phyloP scores from a whole-genome alignment of 1,284 basidiomycete genomes.

The Takashimella tepidaria region DNA sequence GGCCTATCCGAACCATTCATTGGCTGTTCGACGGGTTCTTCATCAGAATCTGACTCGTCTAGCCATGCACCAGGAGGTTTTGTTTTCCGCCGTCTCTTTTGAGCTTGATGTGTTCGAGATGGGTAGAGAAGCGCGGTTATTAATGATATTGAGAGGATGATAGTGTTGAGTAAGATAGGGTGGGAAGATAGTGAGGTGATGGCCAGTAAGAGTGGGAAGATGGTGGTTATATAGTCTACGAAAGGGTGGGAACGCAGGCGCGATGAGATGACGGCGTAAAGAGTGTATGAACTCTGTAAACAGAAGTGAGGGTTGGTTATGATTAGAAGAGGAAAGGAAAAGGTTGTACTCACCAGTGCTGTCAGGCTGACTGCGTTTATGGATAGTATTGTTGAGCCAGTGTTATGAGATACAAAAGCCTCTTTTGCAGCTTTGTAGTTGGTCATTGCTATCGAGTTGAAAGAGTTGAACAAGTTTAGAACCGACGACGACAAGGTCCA shows the following conservation, averaged over 20 bases:
- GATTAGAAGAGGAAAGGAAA: slow-evolving; percentile 5
- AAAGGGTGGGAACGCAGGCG: slow-evolving; percentile 31
- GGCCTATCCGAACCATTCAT: neutral
- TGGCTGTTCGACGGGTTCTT: slow-evolving; percentile 26
- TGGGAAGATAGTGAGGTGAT: slow-evolving; percentile 67
- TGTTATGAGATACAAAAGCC: slow-evolving; percentile 74
- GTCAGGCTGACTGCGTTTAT: slow-evolving; percentile 69
- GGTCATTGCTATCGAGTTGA: too few species aligned
- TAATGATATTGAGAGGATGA: slow-evolving; percentile 46
- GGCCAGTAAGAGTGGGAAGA: slow-evolving; percentile 69
- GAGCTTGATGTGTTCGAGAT: neutral
- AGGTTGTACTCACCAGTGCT: slow-evolving; percentile 59
- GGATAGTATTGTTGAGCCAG: slow-evolving; percentile 68
- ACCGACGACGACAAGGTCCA: too few species aligned
- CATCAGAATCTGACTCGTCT: slow-evolving; percentile 42
- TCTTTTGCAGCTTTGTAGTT: slow-evolving; percentile 80
- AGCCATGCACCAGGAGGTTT: slow-evolving; percentile 38
- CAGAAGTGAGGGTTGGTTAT: neutral
- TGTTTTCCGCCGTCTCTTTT: neutral
- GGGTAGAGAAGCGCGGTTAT: neutral
- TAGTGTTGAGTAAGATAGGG: slow-evolving; percentile 55
- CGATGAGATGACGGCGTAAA: slow-evolving; percentile 57
- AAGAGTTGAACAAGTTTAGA: too few species aligned
- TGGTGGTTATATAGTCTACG: slow-evolving; percentile 61
- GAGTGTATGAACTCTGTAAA: slow-evolving; percentile 62